These are phyloP conservation scores for Candida caryicola DNA, from an alignment of 805 yeast species.

Conservation along the genomic window DNA sequence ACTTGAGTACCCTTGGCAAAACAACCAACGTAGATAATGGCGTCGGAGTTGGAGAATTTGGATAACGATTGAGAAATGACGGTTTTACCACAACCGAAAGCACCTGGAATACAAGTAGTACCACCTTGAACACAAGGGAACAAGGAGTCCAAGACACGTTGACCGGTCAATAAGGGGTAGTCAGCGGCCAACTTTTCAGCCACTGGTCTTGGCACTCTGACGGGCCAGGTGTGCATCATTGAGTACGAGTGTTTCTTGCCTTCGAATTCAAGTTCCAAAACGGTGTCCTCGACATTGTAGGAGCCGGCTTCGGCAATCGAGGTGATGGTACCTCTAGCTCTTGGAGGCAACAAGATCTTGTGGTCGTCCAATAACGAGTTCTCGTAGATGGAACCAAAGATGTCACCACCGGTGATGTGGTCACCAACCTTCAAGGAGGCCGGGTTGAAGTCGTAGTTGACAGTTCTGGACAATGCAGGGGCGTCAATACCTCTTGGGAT, in stretches of 20 bases:
- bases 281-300: constrained; percentile 84
- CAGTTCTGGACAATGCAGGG: constrained; percentile 85
- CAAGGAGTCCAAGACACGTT: constrained; percentile 94
- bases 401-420: constrained; percentile 97
- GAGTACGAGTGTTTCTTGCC: constrained; percentile 78
- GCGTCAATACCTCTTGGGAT: constrained; percentile 98
- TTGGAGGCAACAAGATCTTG: constrained; percentile 93
- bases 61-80: constrained; percentile 97
- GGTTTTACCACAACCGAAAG: constrained; percentile 99
- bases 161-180: constrained; percentile 95
- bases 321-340: constrained; percentile 96
- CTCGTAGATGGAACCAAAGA: constrained; percentile 90
- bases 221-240: constrained; percentile 99
- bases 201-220: constrained; percentile 98
- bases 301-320: constrained; percentile 87
- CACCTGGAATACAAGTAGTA: constrained; percentile 99
- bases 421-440: constrained; percentile 82
- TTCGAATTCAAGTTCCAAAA: constrained; percentile 92
- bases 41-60: constrained; percentile 95
- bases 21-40: constrained; percentile 87
- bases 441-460: constrained; percentile 85
- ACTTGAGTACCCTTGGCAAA: constrained; percentile 40
- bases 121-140: constrained; percentile 99
- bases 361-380: constrained; percentile 91
- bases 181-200: constrained; percentile 92